Evolutionary conservation across 2,329 filamentous ascomycete species (phyloP), one percentile per base, ranked within the genome.

Genomic region (Claviceps fusiformis): DNA sequence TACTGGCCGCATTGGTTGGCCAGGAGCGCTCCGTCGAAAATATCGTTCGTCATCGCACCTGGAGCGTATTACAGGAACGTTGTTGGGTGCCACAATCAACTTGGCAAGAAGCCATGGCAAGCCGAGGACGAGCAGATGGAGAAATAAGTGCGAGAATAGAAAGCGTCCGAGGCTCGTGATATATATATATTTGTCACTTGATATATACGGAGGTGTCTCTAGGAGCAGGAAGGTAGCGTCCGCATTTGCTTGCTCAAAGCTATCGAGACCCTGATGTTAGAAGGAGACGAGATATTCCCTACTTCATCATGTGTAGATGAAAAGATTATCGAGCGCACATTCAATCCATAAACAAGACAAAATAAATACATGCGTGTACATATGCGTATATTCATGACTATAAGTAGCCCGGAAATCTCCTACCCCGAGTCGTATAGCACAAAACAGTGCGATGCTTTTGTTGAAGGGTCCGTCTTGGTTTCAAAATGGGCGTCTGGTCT

Each of bases 1-100:
- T 79, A 51, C 68, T 98, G 58, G 90, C 89, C 10, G 77, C 76
- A 46, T 66, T 91, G 53, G 73, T 95, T 56, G 77, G 86, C 61
- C 86, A 87, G 65, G 89, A 95, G 72, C 79, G 82, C 63, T 80
- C 80, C 44, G 81, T 95, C 17, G 89, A 95, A 71, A 78, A 75
- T 55, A 93, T 95, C 54, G 81, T 98, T 53, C 79, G 93, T 60
- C 77, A 80, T 52, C 80, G 90, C 67, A 95, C 87, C 1, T 97
- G 93, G 92, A 76, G 78, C 0, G 67, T 95, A 31, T 77, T 96
- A 3, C 78, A 77, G 45, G 86, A 91, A 64, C 78, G 89, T 61
- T 97, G 93, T 66, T 80, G 75, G 10, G 79, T 77, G 50, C 71
- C 74, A 44, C 74, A 73, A 1, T 71, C 74, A 46, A 76, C 73